Conservation (phyloP, 2,329 filamentous ascomycete species). For the Fusarium continuum region DNA sequence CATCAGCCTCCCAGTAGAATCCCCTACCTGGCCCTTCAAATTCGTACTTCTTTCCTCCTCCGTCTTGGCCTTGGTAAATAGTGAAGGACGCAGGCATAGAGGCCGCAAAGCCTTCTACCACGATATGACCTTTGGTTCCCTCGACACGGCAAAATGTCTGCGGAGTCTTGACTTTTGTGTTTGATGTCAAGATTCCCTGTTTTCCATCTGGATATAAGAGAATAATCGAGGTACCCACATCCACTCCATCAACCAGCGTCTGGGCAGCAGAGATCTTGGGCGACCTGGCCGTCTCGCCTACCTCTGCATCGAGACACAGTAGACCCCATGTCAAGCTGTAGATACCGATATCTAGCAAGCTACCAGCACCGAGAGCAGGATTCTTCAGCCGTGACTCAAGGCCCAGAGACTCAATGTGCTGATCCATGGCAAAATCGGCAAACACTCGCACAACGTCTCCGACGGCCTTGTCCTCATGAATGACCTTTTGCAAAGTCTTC, state of each 20-base stretch:
- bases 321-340: slow-evolving; percentile 55
- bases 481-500: slow-evolving; percentile 45
- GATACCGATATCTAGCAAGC: slow-evolving; percentile 56
- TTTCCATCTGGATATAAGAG: slow-evolving; percentile 51
- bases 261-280: slow-evolving; percentile 52
- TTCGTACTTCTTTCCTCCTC: slow-evolving; percentile 47
- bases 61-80: slow-evolving; percentile 42
- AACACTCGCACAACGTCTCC: slow-evolving; percentile 52
- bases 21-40: slow-evolving; percentile 50
- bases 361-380: slow-evolving; percentile 53
- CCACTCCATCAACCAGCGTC: slow-evolving; percentile 48
- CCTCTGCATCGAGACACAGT: slow-evolving; percentile 45
- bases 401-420: slow-evolving; percentile 46
- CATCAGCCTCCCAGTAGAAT: slow-evolving; percentile 58
- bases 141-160: slow-evolving; percentile 52
- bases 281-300: slow-evolving; percentile 39
- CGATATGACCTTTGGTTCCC: slow-evolving; percentile 50
- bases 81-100: slow-evolving; percentile 50
- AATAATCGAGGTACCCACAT: slow-evolving; percentile 50
- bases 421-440: slow-evolving; percentile 53
- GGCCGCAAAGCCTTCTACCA: slow-evolving; percentile 47
- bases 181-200: slow-evolving; percentile 54
- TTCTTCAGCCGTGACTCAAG: slow-evolving; percentile 49
- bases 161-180: slow-evolving; percentile 42
- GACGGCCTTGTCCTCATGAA: slow-evolving; percentile 53